Evolutionary conservation across 2,329 filamentous ascomycete species (phyloP).

Genomic region (Fusarium nanum): DNA sequence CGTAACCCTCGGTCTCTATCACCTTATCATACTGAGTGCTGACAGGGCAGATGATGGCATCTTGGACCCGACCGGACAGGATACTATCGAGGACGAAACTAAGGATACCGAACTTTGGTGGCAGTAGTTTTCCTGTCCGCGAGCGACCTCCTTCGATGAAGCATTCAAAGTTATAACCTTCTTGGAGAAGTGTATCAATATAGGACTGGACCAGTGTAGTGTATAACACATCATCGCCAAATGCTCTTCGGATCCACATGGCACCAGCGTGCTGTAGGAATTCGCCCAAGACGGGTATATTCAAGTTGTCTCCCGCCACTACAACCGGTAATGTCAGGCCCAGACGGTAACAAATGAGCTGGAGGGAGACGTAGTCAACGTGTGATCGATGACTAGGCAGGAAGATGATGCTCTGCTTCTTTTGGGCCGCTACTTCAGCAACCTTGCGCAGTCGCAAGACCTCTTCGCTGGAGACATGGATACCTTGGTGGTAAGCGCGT

Average conservation of each 20-base stretch:
- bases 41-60: conserved; percentile 93
- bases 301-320: conserved; percentile 95
- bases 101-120: conserved; percentile 95
- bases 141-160: conserved; percentile 97
- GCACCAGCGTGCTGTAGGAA: conserved; percentile 97
- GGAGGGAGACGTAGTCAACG: conserved; percentile 94
- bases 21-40: conserved; percentile 99
- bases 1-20: conserved; percentile 96
- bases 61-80: conserved; percentile 85
- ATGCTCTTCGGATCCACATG: conserved; percentile 94
- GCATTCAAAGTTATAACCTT: conserved; percentile 95
- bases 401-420: conserved; percentile 96
- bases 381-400: conserved; percentile 94
- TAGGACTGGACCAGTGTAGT: conserved; percentile 94
- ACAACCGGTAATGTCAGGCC: conserved; percentile 91
- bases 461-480: conserved; percentile 96
- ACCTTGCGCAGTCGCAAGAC: conserved; percentile 84
- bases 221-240: conserved; percentile 92
- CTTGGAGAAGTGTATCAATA: conserved; percentile 89
- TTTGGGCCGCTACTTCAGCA: conserved; percentile 82
- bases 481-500: conserved; percentile 94
- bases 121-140: conserved; percentile 90
- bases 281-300: conserved; percentile 88
- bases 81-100: conserved; percentile 92
- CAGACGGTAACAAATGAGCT: conserved; percentile 94